A percentile compares a stretch with the other conserved stretches of the same genome.
These are phyloP conservation scores for Candida nonsorbophila DNA, from an alignment of 805 yeast species.

Conservation along the genomic window DNA sequence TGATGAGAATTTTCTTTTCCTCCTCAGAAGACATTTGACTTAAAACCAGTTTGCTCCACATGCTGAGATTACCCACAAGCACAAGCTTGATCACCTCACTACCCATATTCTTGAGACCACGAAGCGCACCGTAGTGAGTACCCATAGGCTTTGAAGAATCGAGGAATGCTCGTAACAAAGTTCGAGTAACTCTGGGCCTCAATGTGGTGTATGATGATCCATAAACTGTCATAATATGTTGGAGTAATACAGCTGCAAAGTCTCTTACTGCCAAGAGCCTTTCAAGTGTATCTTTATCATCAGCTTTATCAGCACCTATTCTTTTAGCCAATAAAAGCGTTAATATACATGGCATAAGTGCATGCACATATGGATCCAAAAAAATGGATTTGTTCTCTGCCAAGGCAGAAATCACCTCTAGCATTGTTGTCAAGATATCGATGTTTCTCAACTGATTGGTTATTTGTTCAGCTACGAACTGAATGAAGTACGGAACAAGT, in stretches of 20 bases:
- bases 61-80: slow-evolving; percentile 74
- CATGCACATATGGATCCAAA: slow-evolving; percentile 93
- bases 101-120: slow-evolving; percentile 81
- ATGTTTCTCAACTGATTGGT: slow-evolving; percentile 79
- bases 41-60: slow-evolving; percentile 68
- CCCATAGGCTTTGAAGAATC: slow-evolving; percentile 81
- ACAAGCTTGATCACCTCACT: slow-evolving; percentile 81
- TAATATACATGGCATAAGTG: slow-evolving; percentile 92
- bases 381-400: slow-evolving; percentile 79
- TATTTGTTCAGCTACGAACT: slow-evolving; percentile 91
- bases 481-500: slow-evolving; percentile 92
- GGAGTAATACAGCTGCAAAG: slow-evolving; percentile 78
- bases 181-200: slow-evolving; percentile 90
- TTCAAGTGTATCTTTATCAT: slow-evolving; percentile 21
- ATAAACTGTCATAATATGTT: slow-evolving; percentile 71
- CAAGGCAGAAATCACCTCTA: slow-evolving; percentile 82
- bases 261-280: slow-evolving; percentile 66
- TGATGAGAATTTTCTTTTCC: slow-evolving; percentile 45
- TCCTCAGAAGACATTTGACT: slow-evolving; percentile 32
- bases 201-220: slow-evolving; percentile 84
- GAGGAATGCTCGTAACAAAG: slow-evolving; percentile 83
- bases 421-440: slow-evolving; percentile 70
- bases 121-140: slow-evolving; percentile 87
- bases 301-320: slow-evolving; percentile 51
- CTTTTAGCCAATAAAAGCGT: slow-evolving; percentile 85